phyloP scores from a whole-genome alignment of 1,139 yeast genomes.

The Blastobotrys aristatus region DNA sequence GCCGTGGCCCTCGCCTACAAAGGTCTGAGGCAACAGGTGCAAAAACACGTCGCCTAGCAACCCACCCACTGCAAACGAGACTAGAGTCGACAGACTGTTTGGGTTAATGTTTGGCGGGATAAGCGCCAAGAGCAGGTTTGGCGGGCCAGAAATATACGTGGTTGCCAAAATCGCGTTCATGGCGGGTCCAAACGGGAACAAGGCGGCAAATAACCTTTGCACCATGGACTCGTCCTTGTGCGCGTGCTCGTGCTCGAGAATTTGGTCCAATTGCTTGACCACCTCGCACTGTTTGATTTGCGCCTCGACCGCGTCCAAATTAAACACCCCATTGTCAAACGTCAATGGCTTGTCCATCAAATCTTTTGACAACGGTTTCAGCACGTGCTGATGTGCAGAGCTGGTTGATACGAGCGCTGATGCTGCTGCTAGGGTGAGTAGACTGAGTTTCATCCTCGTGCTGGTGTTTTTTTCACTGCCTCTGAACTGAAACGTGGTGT shows the following conservation, averaged over 20 bases:
- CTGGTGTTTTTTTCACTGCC: neutral
- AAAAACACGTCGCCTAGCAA: slow-evolving; percentile 63
- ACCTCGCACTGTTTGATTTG: slow-evolving; percentile 34
- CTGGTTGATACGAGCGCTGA: neutral
- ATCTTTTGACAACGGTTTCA: neutral
- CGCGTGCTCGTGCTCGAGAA: slow-evolving; percentile 20
- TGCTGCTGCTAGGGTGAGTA: neutral
- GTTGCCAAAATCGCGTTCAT: slow-evolving; percentile 59
- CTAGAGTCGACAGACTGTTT: slow-evolving; percentile 44
- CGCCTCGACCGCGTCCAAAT: slow-evolving; percentile 32
- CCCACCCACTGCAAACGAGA: slow-evolving; percentile 68
- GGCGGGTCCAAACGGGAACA: slow-evolving; percentile 53
- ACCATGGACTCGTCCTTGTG: slow-evolving; percentile 29
- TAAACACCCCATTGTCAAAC: slow-evolving; percentile 39
- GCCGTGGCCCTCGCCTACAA: slow-evolving; percentile 46
- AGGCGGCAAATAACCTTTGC: slow-evolving; percentile 23
- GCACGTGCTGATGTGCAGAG: slow-evolving; percentile 1
- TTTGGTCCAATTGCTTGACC: slow-evolving; percentile 35
- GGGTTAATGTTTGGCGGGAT: slow-evolving; percentile 49
- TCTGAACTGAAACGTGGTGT: neutral
- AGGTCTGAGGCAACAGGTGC: slow-evolving; percentile 61
- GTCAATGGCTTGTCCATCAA: slow-evolving; percentile 16
- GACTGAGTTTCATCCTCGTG: neutral
- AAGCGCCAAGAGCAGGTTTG: slow-evolving; percentile 49
- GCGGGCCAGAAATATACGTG: slow-evolving; percentile 55